Base-by-base conservation (phyloP, 139 green algal species). In the Coelastrella sp. region DNA sequence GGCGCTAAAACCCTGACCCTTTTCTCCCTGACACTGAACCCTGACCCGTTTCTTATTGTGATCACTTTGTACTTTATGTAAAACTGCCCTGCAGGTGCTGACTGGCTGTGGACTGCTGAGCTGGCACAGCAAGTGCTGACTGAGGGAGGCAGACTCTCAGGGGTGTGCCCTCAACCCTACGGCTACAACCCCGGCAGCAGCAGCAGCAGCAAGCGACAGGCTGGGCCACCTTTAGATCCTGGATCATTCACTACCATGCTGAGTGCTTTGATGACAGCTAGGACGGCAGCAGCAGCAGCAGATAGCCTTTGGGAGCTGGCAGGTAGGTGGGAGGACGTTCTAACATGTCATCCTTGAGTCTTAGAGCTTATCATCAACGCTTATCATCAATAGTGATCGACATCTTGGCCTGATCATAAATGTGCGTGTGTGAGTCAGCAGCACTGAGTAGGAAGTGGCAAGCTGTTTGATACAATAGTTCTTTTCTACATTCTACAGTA, bases 161-260 rank as follows among this genome's bases (percentile, higher is more conserved):
- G 78, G 4, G 78, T 91, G 7, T 78, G 61, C 59, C 87, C 87
- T 11, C 66, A 87, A 25, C 87, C 87, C 61, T 80, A 70, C 6
- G 87, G 78, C 72, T 74, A 74, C 75, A 61, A 35, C 59, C 49
- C 85, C n/a, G 19, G 56, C 56, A 70, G 76, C 87, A 81, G 70
- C 68, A 66, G 65, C 57, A 75, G 65, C 72, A 58, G 70, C 9
- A 61, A 6, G 35, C 11, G 15, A 12, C 24, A 35, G 3, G 57
- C 82, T 14, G 85, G 35, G 12, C 9, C 73, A 61, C 78, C 56
- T 57, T 65, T 92, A 7, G 91, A 90, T 56, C 89, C 82, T 15
- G 87, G 84, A 15, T 92, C 60, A 76, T 97, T 97, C 87, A 93
- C 83, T 19, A 90, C 79, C 58, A 97, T 97, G 95, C 90, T 97